Base-by-base conservation (phyloP, 2,329 filamentous ascomycete genomes). In the Akanthomyces dipterigenus region DNA sequence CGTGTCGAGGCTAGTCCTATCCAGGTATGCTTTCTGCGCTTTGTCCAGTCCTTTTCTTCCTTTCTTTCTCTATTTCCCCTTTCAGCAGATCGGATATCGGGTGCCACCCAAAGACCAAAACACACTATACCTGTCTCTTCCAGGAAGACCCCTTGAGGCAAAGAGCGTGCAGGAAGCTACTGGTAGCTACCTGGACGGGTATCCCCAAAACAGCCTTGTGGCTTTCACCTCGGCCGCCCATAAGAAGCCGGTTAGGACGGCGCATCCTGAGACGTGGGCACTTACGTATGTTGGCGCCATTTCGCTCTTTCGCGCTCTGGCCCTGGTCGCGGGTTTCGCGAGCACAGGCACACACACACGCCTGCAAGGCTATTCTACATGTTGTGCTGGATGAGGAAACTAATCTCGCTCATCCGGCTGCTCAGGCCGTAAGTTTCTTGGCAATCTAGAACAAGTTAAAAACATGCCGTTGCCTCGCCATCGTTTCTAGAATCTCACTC, bases 281-380 rank as follows among this genome's bases (percentile, higher is more conserved):
- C 43, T 58, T 58, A 50, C 55, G 55, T 58, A 50, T 42, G 40
- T 55, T 16, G 16, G 31, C 55, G 55, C 43, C 45, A 57, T 48
- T 43, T 57, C 43, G 55, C 55, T 31, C 31, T 50, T 38, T 42
- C 55, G 22, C 40, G 53, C 26, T 31, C 11, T 40, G 12, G 26
- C 38, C 40, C n/a, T 43, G n/a, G 28, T 14, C 22, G 31, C 55
- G 55, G 55, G 34, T 42, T 58, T 58, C 55, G 45, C 36, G 40
- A 22, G 50, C 34, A 42, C 22, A 28, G 31, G 28, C n/a, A 51
- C 31, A n/a, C 28, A 55, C 51, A 4, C 3, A 31, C n/a, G n/a
- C 16, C n/a, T 8, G 6, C 24, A 22, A 40, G 45, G 34, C 55
- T 45, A 28, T 22, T 4, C 38, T 1, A n/a, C 36, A 5, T 59